phyloP scores from a whole-genome alignment of 306 rosid species.

The Sphenostylis stenocarpa region DNA sequence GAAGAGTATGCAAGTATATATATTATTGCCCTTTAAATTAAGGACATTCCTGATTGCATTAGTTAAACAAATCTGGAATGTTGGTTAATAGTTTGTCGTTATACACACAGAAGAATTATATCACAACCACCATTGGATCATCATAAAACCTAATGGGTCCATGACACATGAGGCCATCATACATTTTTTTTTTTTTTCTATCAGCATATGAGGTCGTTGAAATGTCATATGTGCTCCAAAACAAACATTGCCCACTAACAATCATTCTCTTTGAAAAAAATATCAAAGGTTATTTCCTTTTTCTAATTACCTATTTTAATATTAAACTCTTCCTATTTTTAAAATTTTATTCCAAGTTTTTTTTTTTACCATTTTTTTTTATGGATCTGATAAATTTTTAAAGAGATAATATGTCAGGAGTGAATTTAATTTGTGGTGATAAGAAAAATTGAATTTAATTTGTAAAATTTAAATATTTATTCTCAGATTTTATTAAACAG shows the following conservation, averaged over 20 bases:
- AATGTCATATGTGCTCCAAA: conserved; percentile 40
- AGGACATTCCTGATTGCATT: neutral
- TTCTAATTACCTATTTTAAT: too few species aligned
- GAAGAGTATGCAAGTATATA: neutral
- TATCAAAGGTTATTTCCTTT: neutral
- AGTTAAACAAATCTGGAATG: neutral
- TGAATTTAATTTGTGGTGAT: too few species aligned
- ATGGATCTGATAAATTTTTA: too few species aligned
- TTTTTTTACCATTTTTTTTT: too few species aligned
- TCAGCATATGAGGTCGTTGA: conserved; percentile 35
- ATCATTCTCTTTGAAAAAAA: conserved; percentile 42
- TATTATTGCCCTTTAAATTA: neutral
- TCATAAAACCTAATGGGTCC: conserved; percentile 30
- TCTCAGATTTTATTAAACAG: too few species aligned
- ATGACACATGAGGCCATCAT: conserved; percentile 36
- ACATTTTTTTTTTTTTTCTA: neutral
- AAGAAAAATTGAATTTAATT: too few species aligned
- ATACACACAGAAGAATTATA: conserved; percentile 14
- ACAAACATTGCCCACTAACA: conserved; percentile 37
- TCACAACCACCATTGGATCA: conserved; percentile 33
- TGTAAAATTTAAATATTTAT: too few species aligned
- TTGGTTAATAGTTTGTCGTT: neutral
- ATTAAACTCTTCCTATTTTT: too few species aligned
- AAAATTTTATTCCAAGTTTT: too few species aligned
- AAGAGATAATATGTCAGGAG: too few species aligned